Percentiles rank a stretch among this genome's conserved stretches.
Conservation (phyloP, 306 rosid species). For the Hylodesmum podocarpum region DNA sequence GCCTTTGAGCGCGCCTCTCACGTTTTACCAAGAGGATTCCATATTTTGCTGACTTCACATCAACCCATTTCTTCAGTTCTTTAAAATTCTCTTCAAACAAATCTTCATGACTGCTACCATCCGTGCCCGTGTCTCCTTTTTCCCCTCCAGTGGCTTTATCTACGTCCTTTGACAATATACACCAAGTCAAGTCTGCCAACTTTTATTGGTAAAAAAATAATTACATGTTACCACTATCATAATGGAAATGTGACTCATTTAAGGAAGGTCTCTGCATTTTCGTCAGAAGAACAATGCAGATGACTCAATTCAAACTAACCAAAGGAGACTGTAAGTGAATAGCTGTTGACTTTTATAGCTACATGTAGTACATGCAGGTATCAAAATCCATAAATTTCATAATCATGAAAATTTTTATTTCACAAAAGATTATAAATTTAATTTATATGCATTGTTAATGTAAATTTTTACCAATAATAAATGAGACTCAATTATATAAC, state of each 20-base stretch:
- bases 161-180: conserved; percentile 53
- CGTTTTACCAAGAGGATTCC: conserved; percentile 73
- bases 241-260: conserved; percentile 23
- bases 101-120: conserved; percentile 40
- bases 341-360: background rate
- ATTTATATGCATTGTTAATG: background rate
- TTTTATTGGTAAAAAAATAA: conserved; percentile 42
- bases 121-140: conserved; percentile 37
- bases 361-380: conserved; percentile 15
- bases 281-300: conserved; percentile 22
- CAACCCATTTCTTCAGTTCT: conserved; percentile 90
- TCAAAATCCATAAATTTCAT: conserved; percentile 1
- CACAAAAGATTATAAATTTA: background rate
- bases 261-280: conserved; percentile 12
- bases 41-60: conserved; percentile 70
- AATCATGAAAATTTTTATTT: background rate
- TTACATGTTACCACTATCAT: conserved; percentile 34
- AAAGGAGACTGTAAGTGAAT: background rate
- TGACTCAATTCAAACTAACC: background rate
- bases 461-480: background rate
- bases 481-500: background rate
- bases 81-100: conserved; percentile 74
- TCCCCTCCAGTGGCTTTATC: conserved; percentile 45
- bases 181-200: conserved; percentile 67
- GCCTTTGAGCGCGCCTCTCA: conserved; percentile 76